Conservation (phyloP, 148 eudicot genomes). For the Bassia scoparia region DNA sequence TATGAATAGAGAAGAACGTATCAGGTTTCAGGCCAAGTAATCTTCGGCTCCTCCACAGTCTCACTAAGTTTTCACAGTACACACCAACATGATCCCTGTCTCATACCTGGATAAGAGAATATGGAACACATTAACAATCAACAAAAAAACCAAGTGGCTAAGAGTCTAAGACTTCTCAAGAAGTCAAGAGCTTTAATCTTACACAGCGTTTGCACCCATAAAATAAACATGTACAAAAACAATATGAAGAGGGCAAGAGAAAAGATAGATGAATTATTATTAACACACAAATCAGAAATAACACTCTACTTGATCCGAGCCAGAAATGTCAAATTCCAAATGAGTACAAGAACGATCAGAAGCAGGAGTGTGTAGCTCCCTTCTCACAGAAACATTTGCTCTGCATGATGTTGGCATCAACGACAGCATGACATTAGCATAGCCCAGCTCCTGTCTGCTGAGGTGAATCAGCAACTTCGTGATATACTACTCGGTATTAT, state of each 20-base stretch:
- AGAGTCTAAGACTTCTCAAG: background rate
- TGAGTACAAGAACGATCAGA: constrained; percentile 98
- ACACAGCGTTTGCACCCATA: background rate
- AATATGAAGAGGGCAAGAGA: background rate
- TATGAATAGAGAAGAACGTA: constrained; percentile 72
- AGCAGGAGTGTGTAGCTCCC: constrained; percentile 76
- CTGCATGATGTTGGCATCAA: constrained; percentile 95
- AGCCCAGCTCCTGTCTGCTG: constrained; percentile 45
- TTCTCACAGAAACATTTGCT: constrained; percentile 77
- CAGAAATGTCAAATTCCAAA: constrained; percentile 82
- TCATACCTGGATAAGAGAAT: constrained; percentile 55
- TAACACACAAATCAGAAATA: background rate
- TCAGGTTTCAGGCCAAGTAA: constrained; percentile 54
- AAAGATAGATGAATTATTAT: background rate
- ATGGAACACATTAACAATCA: constrained; percentile 1
- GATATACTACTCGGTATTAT: constrained; percentile 68
- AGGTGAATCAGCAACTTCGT: constrained; percentile 38
- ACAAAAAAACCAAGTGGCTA: background rate
- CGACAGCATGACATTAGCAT: constrained; percentile 70
- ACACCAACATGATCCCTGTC: constrained; percentile 99
- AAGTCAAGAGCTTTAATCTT: background rate
- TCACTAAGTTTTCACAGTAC: constrained; percentile 75
- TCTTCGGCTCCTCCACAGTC: constrained; percentile 76
- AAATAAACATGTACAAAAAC: background rate
- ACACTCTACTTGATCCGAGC: constrained; percentile 77